Base-by-base conservation (phyloP, 805 yeast species). In the Metschnikowia gelsemii region DNA sequence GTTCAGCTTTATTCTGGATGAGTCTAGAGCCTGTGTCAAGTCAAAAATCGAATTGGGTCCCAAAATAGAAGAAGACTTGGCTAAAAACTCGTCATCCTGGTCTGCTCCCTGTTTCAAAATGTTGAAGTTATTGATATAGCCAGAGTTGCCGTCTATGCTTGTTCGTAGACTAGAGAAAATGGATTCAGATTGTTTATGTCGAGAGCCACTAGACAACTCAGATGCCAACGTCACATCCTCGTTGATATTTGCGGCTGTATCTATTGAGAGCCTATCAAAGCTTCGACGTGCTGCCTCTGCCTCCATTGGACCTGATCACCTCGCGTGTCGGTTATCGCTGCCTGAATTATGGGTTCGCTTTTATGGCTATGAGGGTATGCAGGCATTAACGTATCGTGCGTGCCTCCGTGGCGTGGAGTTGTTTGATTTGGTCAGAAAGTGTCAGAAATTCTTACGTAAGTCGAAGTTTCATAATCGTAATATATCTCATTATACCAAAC, bases 1-100 rank as follows among this genome's bases (percentile, higher is more conserved):
- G 46, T 58, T 60, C 44, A 57, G 51, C 40, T 72, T 63, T 21
- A 51, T 39, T 14, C 73, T 54, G n/a, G 73, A 66, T n/a, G 52
- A 37, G 56, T 81, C 80, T 13, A 76, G 73, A 25, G 75, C 83
- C 37, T 82, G 76, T 1, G 89, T 82, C 39, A 89, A 67, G 54
- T 85, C 93, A 56, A 75, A 86, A 24, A 88, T 80, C 4, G 95
- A 82, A 55, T 86, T 87, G 36, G 84, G 80, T 1, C 87, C 87
- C 50, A 83, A 58, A 1, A 86, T 82, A 18, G 80, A 73, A 11
- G 72, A 68, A 2, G 66, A 33, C 16, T 51, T 54, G 11, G 55
- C 48, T 11, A 37, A 18, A 11, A 43, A 43, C 8, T 55, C 57
- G 21, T 54, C 54, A 18, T 54, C 56, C 17, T 42, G 46, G 18